A percentile compares a stretch with the other conserved stretches of the same genome.
These are phyloP conservation scores for Cladophialophora psammophila DNA, from an alignment of 2,329 filamentous ascomycete species.

Conservation along the genomic window DNA sequence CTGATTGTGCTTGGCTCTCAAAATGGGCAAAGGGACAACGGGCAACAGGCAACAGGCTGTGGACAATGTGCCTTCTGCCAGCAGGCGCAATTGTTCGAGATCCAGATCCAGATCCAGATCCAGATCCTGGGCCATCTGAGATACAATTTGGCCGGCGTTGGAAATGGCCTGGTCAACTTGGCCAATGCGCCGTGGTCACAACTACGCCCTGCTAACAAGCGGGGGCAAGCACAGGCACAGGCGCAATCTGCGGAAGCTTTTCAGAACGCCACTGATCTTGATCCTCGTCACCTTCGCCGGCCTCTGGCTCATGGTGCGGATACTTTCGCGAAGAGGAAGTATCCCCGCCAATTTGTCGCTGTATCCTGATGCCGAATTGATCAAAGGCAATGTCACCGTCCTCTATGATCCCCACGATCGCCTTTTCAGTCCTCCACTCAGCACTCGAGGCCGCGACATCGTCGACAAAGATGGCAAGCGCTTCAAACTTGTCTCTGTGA, in stretches of 20 bases:
- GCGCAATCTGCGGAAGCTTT: conserved; percentile 20
- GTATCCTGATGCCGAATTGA: conserved; percentile 16
- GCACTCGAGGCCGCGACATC: conserved; percentile 66
- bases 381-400: conserved; percentile 17
- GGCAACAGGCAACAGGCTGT: conserved; percentile 1
- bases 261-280: conserved; percentile 19
- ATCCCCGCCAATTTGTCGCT: conserved; percentile 21
- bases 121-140: background rate
- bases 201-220: conserved; percentile 8
- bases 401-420: background rate
- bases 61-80: conserved; percentile 14
- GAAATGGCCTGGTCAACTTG: conserved; percentile 19
- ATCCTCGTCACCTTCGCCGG: conserved; percentile 12
- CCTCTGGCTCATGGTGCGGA: conserved; percentile 21
- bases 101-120: background rate
- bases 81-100: background rate
- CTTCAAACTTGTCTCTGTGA: conserved; percentile 70
- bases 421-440: conserved; percentile 64
- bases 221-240: conserved; percentile 2
- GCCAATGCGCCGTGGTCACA: conserved; percentile 6
- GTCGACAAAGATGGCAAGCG: conserved; percentile 64
- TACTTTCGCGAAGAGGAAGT: conserved; percentile 21
- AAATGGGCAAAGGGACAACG: background rate
- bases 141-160: background rate
- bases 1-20: conserved; percentile 8